These are phyloP conservation scores for Endothia cerciana DNA, from an alignment of 2,329 filamentous ascomycete species.

Conservation along the genomic window DNA sequence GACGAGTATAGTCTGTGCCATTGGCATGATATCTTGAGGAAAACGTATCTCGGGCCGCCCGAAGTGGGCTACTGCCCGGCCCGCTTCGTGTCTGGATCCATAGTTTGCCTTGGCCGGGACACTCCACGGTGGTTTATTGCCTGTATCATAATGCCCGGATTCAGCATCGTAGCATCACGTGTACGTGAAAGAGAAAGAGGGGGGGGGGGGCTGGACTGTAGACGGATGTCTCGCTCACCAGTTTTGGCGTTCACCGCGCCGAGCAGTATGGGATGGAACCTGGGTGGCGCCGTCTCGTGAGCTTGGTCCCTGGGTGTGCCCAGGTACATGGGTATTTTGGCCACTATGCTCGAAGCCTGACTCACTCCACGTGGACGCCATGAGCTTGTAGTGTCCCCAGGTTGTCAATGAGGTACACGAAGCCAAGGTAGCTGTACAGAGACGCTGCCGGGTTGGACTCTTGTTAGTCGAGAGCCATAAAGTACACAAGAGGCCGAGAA, in stretches of 20 bases:
- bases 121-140: constrained; percentile 76
- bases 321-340: too few species aligned
- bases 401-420: constrained; percentile 63
- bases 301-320: not conserved
- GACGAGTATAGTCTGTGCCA: constrained; percentile 48
- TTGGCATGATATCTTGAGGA: constrained; percentile 49
- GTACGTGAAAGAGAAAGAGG: not conserved
- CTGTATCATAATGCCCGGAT: constrained; percentile 39
- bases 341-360: constrained; percentile 10
- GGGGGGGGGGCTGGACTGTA: not conserved
- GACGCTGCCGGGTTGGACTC: constrained; percentile 57
- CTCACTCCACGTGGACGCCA: constrained; percentile 69
- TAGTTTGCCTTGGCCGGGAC: constrained; percentile 70
- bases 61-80: constrained; percentile 44
- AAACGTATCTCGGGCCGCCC: constrained; percentile 42
- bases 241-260: constrained; percentile 66
- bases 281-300: constrained; percentile 37
- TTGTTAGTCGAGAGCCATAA: constrained; percentile 8
- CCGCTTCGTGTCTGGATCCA: constrained; percentile 44
- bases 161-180: constrained; percentile 4
- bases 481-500: not conserved
- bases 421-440: constrained; percentile 59
- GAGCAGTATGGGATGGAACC: constrained; percentile 73
- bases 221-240: constrained; percentile 44
- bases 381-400: constrained; percentile 58